These are phyloP conservation scores for Chlorella vulgaris DNA, from an alignment of 139 green algal genomes.

Conservation along the genomic window DNA sequence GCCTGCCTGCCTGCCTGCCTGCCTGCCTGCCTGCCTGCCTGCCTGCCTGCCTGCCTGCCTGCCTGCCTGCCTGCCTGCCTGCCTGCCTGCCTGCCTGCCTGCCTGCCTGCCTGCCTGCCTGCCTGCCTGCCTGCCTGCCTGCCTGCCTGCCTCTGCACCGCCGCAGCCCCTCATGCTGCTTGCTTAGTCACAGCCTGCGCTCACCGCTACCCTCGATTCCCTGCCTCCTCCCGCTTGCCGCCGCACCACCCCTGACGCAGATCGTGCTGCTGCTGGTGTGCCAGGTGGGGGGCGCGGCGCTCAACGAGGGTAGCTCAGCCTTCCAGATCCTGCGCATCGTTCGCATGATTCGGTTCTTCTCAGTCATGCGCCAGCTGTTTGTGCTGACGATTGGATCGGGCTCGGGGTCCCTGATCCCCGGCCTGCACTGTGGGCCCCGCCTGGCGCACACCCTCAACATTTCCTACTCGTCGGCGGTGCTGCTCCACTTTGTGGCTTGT, in stretches of 20 bases:
- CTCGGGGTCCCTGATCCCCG: neutral
- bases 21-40: too few species aligned
- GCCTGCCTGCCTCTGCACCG: too few species aligned
- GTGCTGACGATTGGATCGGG: neutral
- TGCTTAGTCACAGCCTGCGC: too few species aligned
- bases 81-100: too few species aligned
- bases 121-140: too few species aligned
- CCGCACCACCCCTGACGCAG: too few species aligned
- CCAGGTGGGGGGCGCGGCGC: neutral
- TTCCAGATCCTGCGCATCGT: slow-evolving; percentile 31
- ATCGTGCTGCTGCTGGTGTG: neutral
- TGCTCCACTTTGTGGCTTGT: slow-evolving; percentile 22
- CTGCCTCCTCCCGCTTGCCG: neutral
- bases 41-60: too few species aligned
- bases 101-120: too few species aligned
- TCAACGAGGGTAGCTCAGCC: neutral
- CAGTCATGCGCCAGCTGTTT: slow-evolving; percentile 8
- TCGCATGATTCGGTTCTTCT: slow-evolving; percentile 24
- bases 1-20: too few species aligned
- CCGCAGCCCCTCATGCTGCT: too few species aligned
- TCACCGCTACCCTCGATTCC: too few species aligned
- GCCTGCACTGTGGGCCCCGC: neutral
- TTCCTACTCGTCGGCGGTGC: neutral
- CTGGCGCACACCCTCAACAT: slow-evolving; percentile 1
- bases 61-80: too few species aligned